Evolutionary conservation across 2,329 filamentous ascomycete genomes (phyloP).

Genomic region (Fusarium succisae): DNA sequence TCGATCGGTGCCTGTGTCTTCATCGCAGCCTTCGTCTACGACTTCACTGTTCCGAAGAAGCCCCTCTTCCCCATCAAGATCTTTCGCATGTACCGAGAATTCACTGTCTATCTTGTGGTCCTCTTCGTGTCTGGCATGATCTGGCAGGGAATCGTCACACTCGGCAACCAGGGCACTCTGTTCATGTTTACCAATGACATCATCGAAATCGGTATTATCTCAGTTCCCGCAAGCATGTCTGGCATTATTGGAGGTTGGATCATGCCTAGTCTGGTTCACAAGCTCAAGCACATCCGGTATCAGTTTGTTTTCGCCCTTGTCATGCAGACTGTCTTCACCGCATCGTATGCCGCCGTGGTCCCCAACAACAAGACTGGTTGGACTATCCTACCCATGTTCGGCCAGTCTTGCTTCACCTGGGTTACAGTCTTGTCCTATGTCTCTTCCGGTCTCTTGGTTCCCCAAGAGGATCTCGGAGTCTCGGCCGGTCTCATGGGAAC

Average conservation of each 20-base stretch:
- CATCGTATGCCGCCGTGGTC: neutral
- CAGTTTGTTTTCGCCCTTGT: slow-evolving; percentile 8
- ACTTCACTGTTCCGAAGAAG: neutral
- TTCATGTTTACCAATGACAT: slow-evolving; percentile 18
- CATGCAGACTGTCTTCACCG: slow-evolving; percentile 1
- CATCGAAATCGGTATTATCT: neutral
- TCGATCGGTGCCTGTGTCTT: slow-evolving; percentile 6
- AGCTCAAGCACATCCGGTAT: slow-evolving; percentile 14
- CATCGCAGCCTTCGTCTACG: slow-evolving; percentile 3
- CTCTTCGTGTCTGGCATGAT: slow-evolving; percentile 13
- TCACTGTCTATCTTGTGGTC: slow-evolving; percentile 1
- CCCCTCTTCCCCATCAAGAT: slow-evolving; percentile 6
- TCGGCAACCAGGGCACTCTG: neutral
- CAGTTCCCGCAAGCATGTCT: neutral
- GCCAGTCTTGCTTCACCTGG: slow-evolving; percentile 8
- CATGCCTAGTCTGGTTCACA: slow-evolving; percentile 8
- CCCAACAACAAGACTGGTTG: slow-evolving; percentile 2
- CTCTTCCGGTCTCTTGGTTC: slow-evolving; percentile 4
- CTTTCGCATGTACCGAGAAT: slow-evolving; percentile 5
- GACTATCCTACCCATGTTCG: slow-evolving; percentile 8
- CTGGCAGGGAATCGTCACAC: slow-evolving; percentile 1
- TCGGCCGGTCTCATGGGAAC: slow-evolving; percentile 9
- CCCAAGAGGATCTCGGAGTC: slow-evolving; percentile 3
- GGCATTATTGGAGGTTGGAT: slow-evolving; percentile 14
- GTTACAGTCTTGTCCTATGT: slow-evolving; percentile 6